phyloP scores from a whole-genome alignment of 2,329 filamentous ascomycete species.

The Lasiodiplodia citricola region DNA sequence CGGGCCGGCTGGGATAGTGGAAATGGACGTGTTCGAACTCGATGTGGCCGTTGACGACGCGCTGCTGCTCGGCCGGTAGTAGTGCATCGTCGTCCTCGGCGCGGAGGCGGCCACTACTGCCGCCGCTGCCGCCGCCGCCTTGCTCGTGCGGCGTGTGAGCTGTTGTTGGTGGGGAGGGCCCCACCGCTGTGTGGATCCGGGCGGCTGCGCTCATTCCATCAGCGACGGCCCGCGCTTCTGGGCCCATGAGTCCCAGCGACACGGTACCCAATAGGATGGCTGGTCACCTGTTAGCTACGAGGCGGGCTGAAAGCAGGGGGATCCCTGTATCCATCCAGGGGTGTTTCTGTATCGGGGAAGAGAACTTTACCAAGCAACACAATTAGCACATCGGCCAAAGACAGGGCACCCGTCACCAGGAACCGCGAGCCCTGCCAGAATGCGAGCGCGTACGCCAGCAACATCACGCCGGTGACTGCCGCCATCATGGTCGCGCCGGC shows the following conservation, averaged over 20 bases:
- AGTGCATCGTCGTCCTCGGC: too few species aligned
- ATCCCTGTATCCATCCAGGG: not conserved
- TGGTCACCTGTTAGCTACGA: not conserved
- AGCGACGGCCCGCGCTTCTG: constrained; percentile 85
- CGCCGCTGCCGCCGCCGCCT: not conserved
- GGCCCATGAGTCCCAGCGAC: constrained; percentile 44
- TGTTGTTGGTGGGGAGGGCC: not conserved
- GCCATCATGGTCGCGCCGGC: constrained; percentile 14
- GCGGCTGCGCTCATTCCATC: constrained; percentile 80
- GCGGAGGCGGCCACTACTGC: too few species aligned
- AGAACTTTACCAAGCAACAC: constrained; percentile 47
- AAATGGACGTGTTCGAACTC: constrained; percentile 84
- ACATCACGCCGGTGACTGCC: constrained; percentile 6
- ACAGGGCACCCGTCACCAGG: constrained; percentile 36
- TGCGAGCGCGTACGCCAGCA: constrained; percentile 15
- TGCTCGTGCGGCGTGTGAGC: not conserved
- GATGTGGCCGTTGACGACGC: constrained; percentile 50
- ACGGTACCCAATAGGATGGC: constrained; percentile 11
- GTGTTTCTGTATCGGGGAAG: too few species aligned
- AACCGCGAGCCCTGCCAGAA: constrained; percentile 25
- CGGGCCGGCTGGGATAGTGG: constrained; percentile 91
- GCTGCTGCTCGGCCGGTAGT: not conserved
- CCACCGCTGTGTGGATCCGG: constrained; percentile 91
- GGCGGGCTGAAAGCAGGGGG: too few species aligned
- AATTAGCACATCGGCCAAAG: constrained; percentile 88